Percentiles rank a stretch among this genome's conserved stretches.
Conservation (phyloP, 495 filamentous ascomycete species). For the Parachaetomium inaequale region DNA sequence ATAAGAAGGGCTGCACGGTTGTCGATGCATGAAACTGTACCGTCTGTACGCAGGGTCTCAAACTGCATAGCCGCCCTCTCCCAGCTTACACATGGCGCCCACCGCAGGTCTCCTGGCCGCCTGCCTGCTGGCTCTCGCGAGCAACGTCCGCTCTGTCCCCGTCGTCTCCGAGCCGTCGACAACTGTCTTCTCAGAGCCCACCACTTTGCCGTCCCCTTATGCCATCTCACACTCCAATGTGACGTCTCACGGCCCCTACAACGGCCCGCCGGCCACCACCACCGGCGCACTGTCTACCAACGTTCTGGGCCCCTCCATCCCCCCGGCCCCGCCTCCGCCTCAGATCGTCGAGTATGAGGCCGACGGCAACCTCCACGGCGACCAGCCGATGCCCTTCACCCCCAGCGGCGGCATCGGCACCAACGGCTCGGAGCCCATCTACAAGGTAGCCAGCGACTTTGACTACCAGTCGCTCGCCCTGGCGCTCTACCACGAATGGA, state of each 20-base stretch:
- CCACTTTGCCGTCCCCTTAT: slow-evolving; percentile 22
- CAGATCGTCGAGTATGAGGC: slow-evolving; percentile 61
- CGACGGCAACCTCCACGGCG: slow-evolving; percentile 62
- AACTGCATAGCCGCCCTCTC: neutral
- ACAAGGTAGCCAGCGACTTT: slow-evolving; percentile 67
- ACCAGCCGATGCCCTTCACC: slow-evolving; percentile 67
- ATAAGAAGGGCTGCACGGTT: no score
- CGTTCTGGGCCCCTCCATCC: slow-evolving; percentile 47
- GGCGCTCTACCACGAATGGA: slow-evolving; percentile 77
- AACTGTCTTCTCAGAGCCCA: slow-evolving; percentile 29
- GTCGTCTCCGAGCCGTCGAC: slow-evolving; percentile 37
- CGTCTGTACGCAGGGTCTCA: neutral
- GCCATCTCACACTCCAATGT: slow-evolving; percentile 36
- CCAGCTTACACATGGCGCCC: neutral
- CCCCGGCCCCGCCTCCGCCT: slow-evolving; percentile 44
- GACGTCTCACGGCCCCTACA: slow-evolving; percentile 55
- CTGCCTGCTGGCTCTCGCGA: slow-evolving; percentile 23
- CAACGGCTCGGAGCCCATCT: slow-evolving; percentile 72
- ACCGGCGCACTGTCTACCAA: slow-evolving; percentile 55
- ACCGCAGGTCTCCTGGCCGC: neutral
- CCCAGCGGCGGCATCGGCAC: slow-evolving; percentile 76
- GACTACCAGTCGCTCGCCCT: slow-evolving; percentile 70
- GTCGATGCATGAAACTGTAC: neutral
- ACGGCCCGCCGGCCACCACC: slow-evolving; percentile 55
- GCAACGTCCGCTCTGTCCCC: slow-evolving; percentile 28